Percentiles rank a stretch among this genome's conserved stretches.
Evolutionary conservation across 345 rosid species (phyloP).

Genomic region (Syzygium grande): DNA sequence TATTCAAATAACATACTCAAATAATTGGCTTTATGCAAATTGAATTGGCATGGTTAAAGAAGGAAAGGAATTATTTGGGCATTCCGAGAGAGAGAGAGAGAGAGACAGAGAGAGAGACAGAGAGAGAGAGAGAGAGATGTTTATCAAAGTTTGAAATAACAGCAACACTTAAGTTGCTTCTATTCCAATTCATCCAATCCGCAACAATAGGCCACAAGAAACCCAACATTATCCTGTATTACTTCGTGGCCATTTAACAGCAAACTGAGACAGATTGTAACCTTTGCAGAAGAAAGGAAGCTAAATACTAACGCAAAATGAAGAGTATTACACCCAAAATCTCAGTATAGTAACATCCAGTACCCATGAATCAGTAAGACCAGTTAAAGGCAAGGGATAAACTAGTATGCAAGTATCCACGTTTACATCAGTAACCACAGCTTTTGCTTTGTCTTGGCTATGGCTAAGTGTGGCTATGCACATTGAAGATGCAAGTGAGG

Average conservation of each 20-base stretch:
- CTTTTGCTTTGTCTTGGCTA: neutral
- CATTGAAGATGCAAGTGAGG: neutral
- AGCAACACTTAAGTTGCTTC: neutral
- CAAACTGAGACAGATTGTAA: neutral
- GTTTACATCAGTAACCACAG: neutral
- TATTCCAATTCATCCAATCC: neutral
- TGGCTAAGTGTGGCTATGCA: neutral
- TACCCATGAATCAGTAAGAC: neutral
- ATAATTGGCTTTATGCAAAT: neutral
- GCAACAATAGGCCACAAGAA: neutral
- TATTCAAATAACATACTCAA: neutral
- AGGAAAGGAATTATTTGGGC: neutral
- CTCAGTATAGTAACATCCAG: neutral
- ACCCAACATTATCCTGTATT: neutral
- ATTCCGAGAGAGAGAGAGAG: neutral
- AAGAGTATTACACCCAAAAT: neutral
- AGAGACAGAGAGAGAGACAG: neutral
- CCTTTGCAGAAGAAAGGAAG: neutral
- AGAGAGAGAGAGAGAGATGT: neutral
- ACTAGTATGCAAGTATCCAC: neutral
- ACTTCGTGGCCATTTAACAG: neutral
- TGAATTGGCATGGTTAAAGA: neutral
- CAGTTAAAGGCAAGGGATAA: neutral
- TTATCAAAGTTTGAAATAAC: neutral
- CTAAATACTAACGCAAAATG: neutral